Evolutionary conservation across 2,329 filamentous ascomycete species (phyloP).

Genomic region (Helminthosporium solani): DNA sequence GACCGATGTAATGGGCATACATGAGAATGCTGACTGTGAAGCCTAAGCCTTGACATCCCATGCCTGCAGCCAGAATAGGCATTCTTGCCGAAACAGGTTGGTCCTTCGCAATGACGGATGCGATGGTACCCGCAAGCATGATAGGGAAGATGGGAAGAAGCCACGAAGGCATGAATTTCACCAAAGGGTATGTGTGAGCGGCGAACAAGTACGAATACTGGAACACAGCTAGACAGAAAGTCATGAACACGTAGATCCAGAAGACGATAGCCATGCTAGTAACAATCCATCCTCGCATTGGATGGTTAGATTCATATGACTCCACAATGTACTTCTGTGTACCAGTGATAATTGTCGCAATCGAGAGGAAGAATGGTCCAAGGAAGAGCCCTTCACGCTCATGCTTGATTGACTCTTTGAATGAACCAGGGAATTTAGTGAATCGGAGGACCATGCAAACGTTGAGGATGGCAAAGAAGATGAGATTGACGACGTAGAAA

Average conservation of each 20-base stretch:
- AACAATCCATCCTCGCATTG: slow-evolving; percentile 45
- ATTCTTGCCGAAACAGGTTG: slow-evolving; percentile 60
- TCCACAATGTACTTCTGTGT: slow-evolving; percentile 43
- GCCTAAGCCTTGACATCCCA: slow-evolving; percentile 70
- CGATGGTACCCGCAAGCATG: slow-evolving; percentile 72
- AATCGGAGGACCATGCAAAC: slow-evolving; percentile 47
- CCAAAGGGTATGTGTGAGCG: slow-evolving; percentile 58
- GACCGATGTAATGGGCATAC: slow-evolving; percentile 70
- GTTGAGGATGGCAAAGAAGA: slow-evolving; percentile 45
- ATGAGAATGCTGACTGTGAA: slow-evolving; percentile 69
- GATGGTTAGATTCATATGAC: slow-evolving; percentile 37
- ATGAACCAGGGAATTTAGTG: slow-evolving; percentile 45
- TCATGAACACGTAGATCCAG: slow-evolving; percentile 47
- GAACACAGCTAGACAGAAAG: slow-evolving; percentile 43
- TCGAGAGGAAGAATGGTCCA: slow-evolving; percentile 45
- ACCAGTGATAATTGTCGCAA: slow-evolving; percentile 46
- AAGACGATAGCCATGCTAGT: slow-evolving; percentile 44
- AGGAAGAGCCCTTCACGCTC: slow-evolving; percentile 55
- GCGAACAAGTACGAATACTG: slow-evolving; percentile 67
- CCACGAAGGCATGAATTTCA: slow-evolving; percentile 73
- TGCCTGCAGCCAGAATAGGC: slow-evolving; percentile 65
- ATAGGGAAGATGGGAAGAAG: slow-evolving; percentile 72
- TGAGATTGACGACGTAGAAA: slow-evolving; percentile 54
- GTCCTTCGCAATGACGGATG: slow-evolving; percentile 62
- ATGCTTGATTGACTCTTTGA: slow-evolving; percentile 50